Base-by-base conservation (phyloP, 176 grass and related monocot genomes). In the Phoenix roebelenii region DNA sequence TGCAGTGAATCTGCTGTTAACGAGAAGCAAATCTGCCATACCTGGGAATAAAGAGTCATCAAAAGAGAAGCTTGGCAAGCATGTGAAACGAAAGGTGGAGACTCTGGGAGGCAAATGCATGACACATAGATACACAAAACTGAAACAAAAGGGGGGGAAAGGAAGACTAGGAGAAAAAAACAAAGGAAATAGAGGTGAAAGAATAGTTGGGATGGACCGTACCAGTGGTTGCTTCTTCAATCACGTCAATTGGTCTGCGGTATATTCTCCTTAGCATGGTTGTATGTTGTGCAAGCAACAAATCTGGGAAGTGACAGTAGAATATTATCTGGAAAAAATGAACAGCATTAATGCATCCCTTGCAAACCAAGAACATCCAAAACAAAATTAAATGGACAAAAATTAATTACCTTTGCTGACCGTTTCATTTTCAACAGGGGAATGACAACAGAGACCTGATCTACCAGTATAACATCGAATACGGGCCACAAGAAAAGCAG, bases 1-100 rank as follows among this genome's bases (percentile, higher is more conserved):
- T 15, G 88, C 84, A 18, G 93, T 98, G 71, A 92, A 98, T 52
- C 81, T 92, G 73, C 93, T 98, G 50, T 98, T 98, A n/a, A 98
- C 93, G 49, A 98, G 76, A 82, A 98, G 83, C 69, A 98, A 76
- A 92, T 98, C 76, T 54, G 87, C 87, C 87, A 98, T 79, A 69
- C 93, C 93, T 98, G 59, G 28, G 28, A 30, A 6, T 30, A 30
- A 30, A 30, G 1, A 30, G 28, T 30, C 5, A 30, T 30, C 28
- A 30, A 30, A 5, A 6, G 28, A 30, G 6, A 30, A 30, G 5
- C 5, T 30, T 30, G 28, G 28, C 16, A 81, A 39, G 29, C 35
- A 14, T 14, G 35, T 30, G 28, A 30, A 30, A 30, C 6, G 6
- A 2, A 25, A 1, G 4, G 28, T 30, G 28, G 28, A 30, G 5